Evolutionary conservation across 1,284 basidiomycete genomes (phyloP).

Genomic region (Puccinia triticina): DNA sequence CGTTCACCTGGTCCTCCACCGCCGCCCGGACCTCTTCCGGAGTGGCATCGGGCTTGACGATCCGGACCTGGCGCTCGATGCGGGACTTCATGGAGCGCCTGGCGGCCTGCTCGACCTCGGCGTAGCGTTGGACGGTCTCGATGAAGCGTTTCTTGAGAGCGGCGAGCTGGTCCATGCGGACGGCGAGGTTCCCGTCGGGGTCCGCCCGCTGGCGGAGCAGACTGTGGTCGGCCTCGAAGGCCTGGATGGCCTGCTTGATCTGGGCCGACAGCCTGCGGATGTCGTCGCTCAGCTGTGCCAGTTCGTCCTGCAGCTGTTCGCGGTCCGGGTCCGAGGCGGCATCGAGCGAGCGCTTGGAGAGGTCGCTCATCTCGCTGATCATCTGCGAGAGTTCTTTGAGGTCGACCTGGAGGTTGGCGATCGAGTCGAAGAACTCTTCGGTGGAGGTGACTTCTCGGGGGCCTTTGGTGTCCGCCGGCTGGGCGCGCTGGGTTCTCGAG

Average conservation of each 20-base stretch:
- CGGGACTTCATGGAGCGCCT: slow-evolving; percentile 51
- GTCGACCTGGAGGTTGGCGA: slow-evolving; percentile 33
- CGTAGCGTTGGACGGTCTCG: slow-evolving; percentile 62
- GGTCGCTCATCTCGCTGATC: slow-evolving; percentile 25
- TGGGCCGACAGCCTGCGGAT: slow-evolving; percentile 15
- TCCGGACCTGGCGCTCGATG: slow-evolving; percentile 60
- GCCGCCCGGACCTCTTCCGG: slow-evolving; percentile 59
- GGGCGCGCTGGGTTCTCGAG: not conserved
- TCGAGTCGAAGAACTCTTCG: slow-evolving; percentile 42
- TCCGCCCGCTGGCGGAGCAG: slow-evolving; percentile 41
- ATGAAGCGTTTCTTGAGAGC: slow-evolving; percentile 63
- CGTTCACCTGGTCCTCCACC: slow-evolving; percentile 58
- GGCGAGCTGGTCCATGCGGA: slow-evolving; percentile 66
- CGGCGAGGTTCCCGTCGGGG: slow-evolving; percentile 25
- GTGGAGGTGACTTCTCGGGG: slow-evolving; percentile 34
- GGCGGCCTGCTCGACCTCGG: slow-evolving; percentile 37
- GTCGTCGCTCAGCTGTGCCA: slow-evolving; percentile 12
- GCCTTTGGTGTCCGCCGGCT: slow-evolving; percentile 11
- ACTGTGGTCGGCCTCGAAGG: slow-evolving; percentile 43
- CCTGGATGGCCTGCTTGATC: slow-evolving; percentile 38
- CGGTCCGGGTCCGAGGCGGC: not conserved
- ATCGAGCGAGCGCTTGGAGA: slow-evolving; percentile 31
- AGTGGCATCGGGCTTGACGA: slow-evolving; percentile 60
- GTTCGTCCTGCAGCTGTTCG: not conserved
- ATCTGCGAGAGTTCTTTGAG: slow-evolving; percentile 33